Evolutionary conservation across 2,329 filamentous ascomycete genomes (phyloP), one percentile per base, ranked within the genome.

Genomic region (Tolypocladium endophyticum): DNA sequence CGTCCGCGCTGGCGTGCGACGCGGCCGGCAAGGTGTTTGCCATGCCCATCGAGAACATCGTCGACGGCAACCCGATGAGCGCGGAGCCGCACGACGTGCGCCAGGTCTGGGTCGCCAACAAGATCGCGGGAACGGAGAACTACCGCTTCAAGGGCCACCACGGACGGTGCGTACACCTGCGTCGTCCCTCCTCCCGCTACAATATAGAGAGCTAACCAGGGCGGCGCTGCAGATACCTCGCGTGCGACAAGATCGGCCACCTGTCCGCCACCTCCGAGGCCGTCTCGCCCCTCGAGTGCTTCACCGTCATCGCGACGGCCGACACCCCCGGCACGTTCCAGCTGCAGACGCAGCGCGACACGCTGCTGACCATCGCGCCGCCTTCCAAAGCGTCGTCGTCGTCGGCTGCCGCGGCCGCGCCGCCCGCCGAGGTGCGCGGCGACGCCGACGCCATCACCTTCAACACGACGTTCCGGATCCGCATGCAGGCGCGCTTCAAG

Each of bases 401-500:
- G 43, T 74, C 77, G 12, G 76, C 75, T 30, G 76, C 77, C 18
- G 76, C 77, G 61, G 68, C 76, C 1, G 78, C 76, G 43, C 75
- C 77, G 0, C 68, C 75, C 1, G 80, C 85, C 0, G 87, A 92
- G 65, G 79, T 95, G 16, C 85, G 90, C 38, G 92, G 90, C 56
- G 91, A 96, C 71, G 87, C 85, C 9, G 84, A 87, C 18, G 75
- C 77, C 11, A 83, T 86, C 57, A 82, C 79, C 5, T 89, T 89
- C 68, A 83, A 82, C 66, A 91, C 90, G 12, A 88, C 86, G 8
- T 72, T 96, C 61, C 82, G 90, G 56, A 84, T 97, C 67, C 88
- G 92, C 58, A 97, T 97, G 92, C 93, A 97, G 76, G 91, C 93
- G 28, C 82, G 90, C 57, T 97, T 96, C 78, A 97, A 97, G 79